Conservation (phyloP, 176 grass and related monocot species). For the Melocanna baccifera region DNA sequence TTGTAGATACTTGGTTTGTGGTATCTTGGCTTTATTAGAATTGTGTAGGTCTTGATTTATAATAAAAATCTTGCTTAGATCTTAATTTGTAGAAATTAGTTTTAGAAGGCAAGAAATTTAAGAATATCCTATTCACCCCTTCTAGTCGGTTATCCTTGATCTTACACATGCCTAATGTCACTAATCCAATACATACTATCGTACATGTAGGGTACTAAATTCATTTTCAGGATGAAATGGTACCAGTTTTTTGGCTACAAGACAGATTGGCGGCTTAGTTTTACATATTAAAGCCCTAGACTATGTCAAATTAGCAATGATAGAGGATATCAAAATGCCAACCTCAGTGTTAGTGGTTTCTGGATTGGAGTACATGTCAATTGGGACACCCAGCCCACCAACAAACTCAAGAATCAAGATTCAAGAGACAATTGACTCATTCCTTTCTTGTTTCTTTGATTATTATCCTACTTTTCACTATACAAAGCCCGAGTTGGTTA, state of each 20-base stretch:
- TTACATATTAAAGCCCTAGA: background rate
- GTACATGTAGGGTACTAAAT: background rate
- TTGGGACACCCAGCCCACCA: conserved; percentile 28
- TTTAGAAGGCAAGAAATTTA: too few relatives aligned
- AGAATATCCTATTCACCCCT: too few relatives aligned
- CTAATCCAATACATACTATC: background rate
- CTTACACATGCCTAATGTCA: background rate
- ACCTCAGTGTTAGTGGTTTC: background rate
- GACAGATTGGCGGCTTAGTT: background rate
- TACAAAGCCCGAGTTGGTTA: background rate
- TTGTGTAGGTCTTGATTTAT: too few relatives aligned
- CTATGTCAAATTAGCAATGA: conserved; percentile 18
- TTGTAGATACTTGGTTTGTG: too few relatives aligned
- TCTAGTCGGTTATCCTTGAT: too few relatives aligned
- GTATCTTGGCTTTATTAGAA: too few relatives aligned
- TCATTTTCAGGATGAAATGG: conserved; percentile 5
- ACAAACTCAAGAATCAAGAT: background rate
- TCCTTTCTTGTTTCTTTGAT: background rate
- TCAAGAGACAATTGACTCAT: background rate
- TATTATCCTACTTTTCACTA: background rate
- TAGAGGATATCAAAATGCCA: conserved; percentile 11
- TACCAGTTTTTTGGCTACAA: conserved; percentile 8
- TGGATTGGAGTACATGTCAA: conserved; percentile 2
- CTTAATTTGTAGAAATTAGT: too few relatives aligned
- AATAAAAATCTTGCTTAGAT: too few relatives aligned